Evolutionary conservation across 768 basidiomycete genomes (phyloP), one percentile per base, ranked within the genome.

Genomic region (Boletus sensibilis): DNA sequence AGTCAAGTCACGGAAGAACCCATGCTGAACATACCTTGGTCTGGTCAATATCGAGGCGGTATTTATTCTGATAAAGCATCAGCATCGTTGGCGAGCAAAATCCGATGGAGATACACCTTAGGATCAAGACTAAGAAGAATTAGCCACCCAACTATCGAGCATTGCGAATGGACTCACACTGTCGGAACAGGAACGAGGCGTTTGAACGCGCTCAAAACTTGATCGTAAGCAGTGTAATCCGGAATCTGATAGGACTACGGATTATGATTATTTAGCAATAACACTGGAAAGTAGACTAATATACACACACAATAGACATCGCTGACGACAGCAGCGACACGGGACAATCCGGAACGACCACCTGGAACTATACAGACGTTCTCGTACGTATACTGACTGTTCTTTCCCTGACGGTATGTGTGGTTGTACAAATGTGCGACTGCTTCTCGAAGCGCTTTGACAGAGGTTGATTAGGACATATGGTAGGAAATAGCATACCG

Each of bases 301-400:
- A 25, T 1, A 65, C 79, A 58, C 62, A 89, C 91, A 40, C 86
- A 87, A 62, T 92, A 93, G 50, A 94, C 92, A 67, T 94, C 91
- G 41, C 91, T 87, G 55, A 98, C 82, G 48, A 98, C 94, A 16
- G 95, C 91, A 14, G 94, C 94, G 23, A 98, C 82, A 57, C 95
- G 86, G 29, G 92, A 90, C 59, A 98, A 79, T 12, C 94, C 94
- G 3, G 94, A 80, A 52, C 93, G 86, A 16, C 95, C 95, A 42
- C 95, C 95, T 13, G 95, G 95, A 1, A 97, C 94, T 63, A 98
- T 96, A 65, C 91, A 94, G 13, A 92, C 88, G 66, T 98, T 98
- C 73, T 95, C 93, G 61, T 79, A 89, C 1, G 92, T 94, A 70
- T 97, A 98, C 62, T 95, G 80, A 61, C 89, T 92, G 9, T 71